Base-by-base conservation (phyloP, 2,329 filamentous ascomycete genomes). In the Chaetomium sp. region DNA sequence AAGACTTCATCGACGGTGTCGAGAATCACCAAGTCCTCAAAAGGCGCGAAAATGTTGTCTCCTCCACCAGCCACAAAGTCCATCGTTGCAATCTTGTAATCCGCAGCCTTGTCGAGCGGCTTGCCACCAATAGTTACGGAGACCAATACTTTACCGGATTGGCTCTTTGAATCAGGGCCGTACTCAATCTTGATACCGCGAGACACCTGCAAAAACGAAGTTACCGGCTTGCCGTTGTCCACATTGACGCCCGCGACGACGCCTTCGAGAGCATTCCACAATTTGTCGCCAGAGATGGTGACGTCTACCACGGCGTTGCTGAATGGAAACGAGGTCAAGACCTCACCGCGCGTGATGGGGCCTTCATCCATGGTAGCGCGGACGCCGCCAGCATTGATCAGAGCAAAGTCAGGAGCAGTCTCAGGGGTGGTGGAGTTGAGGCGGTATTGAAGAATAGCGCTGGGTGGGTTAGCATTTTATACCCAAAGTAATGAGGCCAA, bases 321-420 rank as follows among this genome's bases (percentile, higher is more conserved):
- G 60, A 87, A 87, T 41, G 84, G 84, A 69, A 87, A 87, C 0
- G 81, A 76, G 0, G 81, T 85, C 2, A 86, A 71, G 5, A 86
- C 79, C 58, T 84, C 77, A 52, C 83, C 83, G 38, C 82, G 79
- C 3, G 82, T 87, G 64, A 87, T 79, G 52, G 78, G 68, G 8
- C 84, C 84, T 14, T 70, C 66, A 43, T 83, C 81, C 51, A 87
- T 87, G 38, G 79, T 80, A 3, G 83, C 81, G 19, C 84, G 81
- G 52, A 87, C 77, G 34, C 83, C 83, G 11, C 84, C 84, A 1
- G 79, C 79, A 67, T 87, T 87, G 69, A 83, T 79, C 48, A 87
- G 68, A 1, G 81, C 81, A 56, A 85, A 84, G 63, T 76, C 74
- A 34, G 78, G 74, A 7, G 68, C 56, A 38, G 68, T 69, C 35